phyloP scores from a whole-genome alignment of 2,329 filamentous ascomycete genomes.

The Colletotrichum cordylinicola region DNA sequence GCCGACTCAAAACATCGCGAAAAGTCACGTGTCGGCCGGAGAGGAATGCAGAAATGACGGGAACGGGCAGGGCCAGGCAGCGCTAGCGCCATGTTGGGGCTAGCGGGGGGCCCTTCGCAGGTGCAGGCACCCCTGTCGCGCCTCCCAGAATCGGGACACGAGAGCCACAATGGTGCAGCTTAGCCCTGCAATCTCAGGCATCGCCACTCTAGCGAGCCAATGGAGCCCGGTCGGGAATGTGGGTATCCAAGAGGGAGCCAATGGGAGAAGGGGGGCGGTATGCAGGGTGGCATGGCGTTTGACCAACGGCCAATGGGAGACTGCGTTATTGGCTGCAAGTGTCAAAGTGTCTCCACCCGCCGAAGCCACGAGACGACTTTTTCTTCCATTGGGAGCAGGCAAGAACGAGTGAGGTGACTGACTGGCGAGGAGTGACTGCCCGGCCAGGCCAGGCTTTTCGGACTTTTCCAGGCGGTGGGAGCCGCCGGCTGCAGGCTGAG shows the following conservation, averaged over 20 bases:
- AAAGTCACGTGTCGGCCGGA: conserved; percentile 11
- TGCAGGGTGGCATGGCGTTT: background rate
- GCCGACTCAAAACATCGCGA: conserved; percentile 17
- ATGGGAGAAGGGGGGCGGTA: background rate
- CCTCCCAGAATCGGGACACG: conserved; percentile 11
- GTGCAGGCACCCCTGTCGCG: background rate
- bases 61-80: background rate
- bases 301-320: background rate
- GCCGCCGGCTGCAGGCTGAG: background rate
- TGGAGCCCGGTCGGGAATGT: background rate
- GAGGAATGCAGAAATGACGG: conserved; percentile 8
- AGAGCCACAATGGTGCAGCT: background rate
- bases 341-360: conserved; percentile 1
- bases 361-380: conserved; percentile 19
- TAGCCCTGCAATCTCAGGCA: background rate
- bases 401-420: background rate
- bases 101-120: background rate
- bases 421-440: background rate
- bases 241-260: background rate
- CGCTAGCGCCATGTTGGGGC: background rate
- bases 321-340: background rate
- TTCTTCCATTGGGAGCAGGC: background rate
- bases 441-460: background rate
- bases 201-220: conserved; percentile 21
- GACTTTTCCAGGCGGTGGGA: background rate